Evolutionary conservation across 2,329 filamentous ascomycete species (phyloP), one percentile per base, ranked within the genome.

Genomic region (Epichloe brachyelytri): DNA sequence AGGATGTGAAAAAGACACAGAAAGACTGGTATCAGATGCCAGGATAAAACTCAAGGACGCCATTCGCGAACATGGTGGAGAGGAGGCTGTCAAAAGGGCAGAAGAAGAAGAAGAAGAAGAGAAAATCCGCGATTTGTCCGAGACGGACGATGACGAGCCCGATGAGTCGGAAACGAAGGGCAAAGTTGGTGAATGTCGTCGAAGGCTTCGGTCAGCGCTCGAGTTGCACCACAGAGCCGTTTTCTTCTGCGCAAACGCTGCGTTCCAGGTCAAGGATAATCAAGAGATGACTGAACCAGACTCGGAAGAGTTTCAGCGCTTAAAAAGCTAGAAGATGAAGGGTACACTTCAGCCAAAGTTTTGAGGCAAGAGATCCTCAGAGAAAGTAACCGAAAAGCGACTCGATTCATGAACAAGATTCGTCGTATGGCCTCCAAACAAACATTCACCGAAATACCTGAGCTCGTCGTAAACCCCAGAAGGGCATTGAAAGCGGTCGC

Each of bases 201-300:
- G 82, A 36, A 59, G 81, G 43, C 71, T 96, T 20, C 82, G 88
- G 10, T 76, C 74, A 19, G 82, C 86, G 2, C 71, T 95, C 17
- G 88, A 95, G 62, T 67, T 94, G 43, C 78, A 91, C 54, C 91
- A 96, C 63, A 82, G 84, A 56, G 88, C 85, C 33, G 75, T 80
- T 1, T 96, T 96, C 68, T 95, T 94, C 62, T 83, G 83, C 26
- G 88, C 84, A 14, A 95, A 89, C 58, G 85, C 83, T 0, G 83
- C 83, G 57, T 96, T 82, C 61, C 88, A 95, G 61, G 85, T 94
- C 54, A 93, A 90, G 61, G 78, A 80, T 0, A 79, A 90, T 51
- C 65, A 77, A 43, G 72, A 78, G 1, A 69, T 83, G 58, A 88
- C 83, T 0, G 62, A 71, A 20, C 79, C 83, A 1, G 80, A 81